Evolutionary conservation across 371 early-diverging fungal genomes (phyloP).

Genomic region (Mucor irregularis): DNA sequence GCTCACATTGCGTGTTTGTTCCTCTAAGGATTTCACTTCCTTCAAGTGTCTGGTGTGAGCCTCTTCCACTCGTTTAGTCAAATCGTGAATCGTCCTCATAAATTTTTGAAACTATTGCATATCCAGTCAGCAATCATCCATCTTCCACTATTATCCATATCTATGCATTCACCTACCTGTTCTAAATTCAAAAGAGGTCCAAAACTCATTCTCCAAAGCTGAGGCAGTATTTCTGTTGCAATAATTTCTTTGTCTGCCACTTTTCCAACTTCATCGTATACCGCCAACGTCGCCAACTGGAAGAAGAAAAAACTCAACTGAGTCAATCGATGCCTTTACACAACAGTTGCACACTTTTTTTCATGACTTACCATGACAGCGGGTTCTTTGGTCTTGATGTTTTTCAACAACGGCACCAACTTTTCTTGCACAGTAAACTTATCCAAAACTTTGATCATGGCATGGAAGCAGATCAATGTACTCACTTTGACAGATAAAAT

Average conservation of each 20-base stretch:
- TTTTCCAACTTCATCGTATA: slow-evolving; percentile 79
- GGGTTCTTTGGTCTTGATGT: slow-evolving; percentile 79
- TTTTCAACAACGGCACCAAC: slow-evolving; percentile 73
- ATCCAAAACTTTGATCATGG: slow-evolving; percentile 73
- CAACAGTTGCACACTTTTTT: not conserved
- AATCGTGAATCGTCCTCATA: slow-evolving; percentile 66
- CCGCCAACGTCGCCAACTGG: slow-evolving; percentile 74
- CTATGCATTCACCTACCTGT: slow-evolving; percentile 49
- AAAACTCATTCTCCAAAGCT: slow-evolving; percentile 77
- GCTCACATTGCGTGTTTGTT: slow-evolving; percentile 51
- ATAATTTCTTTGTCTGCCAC: slow-evolving; percentile 72
- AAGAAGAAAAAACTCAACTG: not conserved
- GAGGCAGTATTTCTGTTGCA: slow-evolving; percentile 77
- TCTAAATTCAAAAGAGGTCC: slow-evolving; percentile 69
- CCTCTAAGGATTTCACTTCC: slow-evolving; percentile 60
- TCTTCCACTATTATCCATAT: not conserved
- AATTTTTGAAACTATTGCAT: slow-evolving; percentile 62
- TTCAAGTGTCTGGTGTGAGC: slow-evolving; percentile 67
- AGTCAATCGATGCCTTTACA: not conserved
- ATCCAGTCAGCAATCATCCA: not conserved
- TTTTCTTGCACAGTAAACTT: slow-evolving; percentile 74
- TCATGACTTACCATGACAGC: slow-evolving; percentile 63
- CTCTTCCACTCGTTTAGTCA: slow-evolving; percentile 66
- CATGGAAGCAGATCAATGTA: slow-evolving; percentile 74
- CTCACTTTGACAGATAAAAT: slow-evolving; percentile 74